These are phyloP conservation scores for Coniella vitis DNA, from an alignment of 2,329 filamentous ascomycete genomes.

Conservation along the genomic window DNA sequence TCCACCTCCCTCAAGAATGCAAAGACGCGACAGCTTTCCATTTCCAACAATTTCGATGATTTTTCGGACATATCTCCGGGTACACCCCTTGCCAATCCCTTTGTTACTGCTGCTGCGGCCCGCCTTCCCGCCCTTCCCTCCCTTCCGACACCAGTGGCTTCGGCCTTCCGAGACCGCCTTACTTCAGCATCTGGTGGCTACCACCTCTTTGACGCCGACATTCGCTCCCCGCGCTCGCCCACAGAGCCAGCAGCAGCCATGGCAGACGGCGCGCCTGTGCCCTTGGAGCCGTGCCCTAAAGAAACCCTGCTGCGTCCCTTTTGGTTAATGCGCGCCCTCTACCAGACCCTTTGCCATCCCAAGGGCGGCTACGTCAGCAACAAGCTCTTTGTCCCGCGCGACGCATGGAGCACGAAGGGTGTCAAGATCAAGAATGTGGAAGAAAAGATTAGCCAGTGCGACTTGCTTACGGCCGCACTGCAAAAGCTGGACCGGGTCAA, in stretches of 20 bases:
- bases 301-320: constrained; percentile 88
- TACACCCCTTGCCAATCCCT: constrained; percentile 67
- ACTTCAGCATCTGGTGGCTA: constrained; percentile 59
- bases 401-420: constrained; percentile 89
- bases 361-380: constrained; percentile 87
- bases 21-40: constrained; percentile 67
- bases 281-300: constrained; percentile 85
- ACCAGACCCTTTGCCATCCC: constrained; percentile 86
- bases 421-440: constrained; percentile 89
- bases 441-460: constrained; percentile 89
- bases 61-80: constrained; percentile 61
- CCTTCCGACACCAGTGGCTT: constrained; percentile 60
- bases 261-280: constrained; percentile 56
- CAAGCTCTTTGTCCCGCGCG: constrained; percentile 83
- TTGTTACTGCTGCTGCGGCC: constrained; percentile 42
- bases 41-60: constrained; percentile 50
- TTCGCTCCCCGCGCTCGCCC: constrained; percentile 60
- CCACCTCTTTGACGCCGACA: constrained; percentile 76
- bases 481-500: constrained; percentile 79
- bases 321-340: constrained; percentile 93
- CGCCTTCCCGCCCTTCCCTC: constrained; percentile 52
- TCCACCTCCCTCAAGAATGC: constrained; percentile 65
- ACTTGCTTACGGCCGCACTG: constrained; percentile 81
- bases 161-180: constrained; percentile 53
- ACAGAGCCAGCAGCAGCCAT: constrained; percentile 61